Base-by-base conservation (phyloP, 805 yeast species). In the Zygoascus flipseniorum region DNA sequence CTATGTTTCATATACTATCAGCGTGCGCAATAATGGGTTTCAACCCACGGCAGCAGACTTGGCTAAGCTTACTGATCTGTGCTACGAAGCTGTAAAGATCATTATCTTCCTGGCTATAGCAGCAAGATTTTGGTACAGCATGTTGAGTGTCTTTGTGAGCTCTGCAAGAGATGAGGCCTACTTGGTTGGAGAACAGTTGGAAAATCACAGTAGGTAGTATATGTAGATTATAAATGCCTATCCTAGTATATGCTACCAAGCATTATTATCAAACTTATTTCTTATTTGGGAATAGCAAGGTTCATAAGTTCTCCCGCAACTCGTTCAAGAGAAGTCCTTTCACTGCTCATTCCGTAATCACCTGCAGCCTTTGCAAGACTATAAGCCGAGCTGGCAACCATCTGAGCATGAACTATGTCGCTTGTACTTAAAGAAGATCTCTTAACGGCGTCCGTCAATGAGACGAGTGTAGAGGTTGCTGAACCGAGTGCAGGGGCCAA, bases 81-180 rank as follows among this genome's bases (percentile, higher is more conserved):
- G 44, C 9, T 42, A 42, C 16, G 20, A 16, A 5, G 20, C 44
- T 14, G 26, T 42, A 11, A 18, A 42, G 13, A 18, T 42, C 5
- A n/a, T 19, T 6, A 19, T 42, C 44, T 18, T 42, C 26, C 26
- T 42, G 44, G 20, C 14, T 19, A 18, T 16, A 5, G 20, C 23
- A 42, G 44, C 16, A 14, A 13, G 26, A 18, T 18, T 42, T 18
- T 42, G 26, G 20, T 19, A 19, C 20, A 16, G 44, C 44, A 42
- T 42, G 44, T 8, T 42, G 19, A 42, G 26, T 11, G 18, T 13
- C 11, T 46, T 31, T 46, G 39, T 31, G 14, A 31, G 20, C 37
- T 46, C 49, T 16, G 62, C 68, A n/a, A 54, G 68, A 16, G 72
- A 69, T 52, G 64, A 65, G 20, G 59, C 62, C 6, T 69, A 68